Evolutionary conservation across 306 rosid genomes (phyloP).

Genomic region (Pterocarpus santalinus): DNA sequence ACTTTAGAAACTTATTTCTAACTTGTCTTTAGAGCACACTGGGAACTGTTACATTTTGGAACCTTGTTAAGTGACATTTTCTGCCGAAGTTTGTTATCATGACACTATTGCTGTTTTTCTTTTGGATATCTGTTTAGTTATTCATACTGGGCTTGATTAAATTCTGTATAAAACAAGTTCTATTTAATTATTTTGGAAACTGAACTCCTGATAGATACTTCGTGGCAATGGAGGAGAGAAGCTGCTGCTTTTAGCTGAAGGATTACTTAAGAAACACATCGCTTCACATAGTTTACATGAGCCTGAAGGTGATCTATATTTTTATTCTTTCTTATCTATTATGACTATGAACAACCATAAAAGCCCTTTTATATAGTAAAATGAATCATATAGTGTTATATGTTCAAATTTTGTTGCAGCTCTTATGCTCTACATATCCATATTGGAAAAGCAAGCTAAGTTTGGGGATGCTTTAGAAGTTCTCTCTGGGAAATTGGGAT

Average conservation of each 20-base stretch:
- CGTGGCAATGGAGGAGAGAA: constrained; percentile 89
- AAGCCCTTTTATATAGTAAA: constrained; percentile 25
- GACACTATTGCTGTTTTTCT: constrained; percentile 28
- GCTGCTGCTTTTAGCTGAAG: constrained; percentile 91
- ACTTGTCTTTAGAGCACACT: constrained; percentile 23
- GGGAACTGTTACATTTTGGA: neutral
- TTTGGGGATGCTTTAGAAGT: constrained; percentile 93
- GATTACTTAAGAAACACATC: constrained; percentile 92
- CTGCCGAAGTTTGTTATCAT: constrained; percentile 3
- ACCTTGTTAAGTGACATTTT: constrained; percentile 28
- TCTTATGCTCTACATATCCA: constrained; percentile 84
- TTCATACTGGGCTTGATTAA: constrained; percentile 22
- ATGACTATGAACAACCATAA: neutral
- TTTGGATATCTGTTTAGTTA: constrained; percentile 3
- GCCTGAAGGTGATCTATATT: constrained; percentile 78
- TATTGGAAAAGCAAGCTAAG: constrained; percentile 94
- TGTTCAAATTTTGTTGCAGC: constrained; percentile 64
- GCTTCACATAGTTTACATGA: constrained; percentile 91
- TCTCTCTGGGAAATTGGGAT: constrained; percentile 92
- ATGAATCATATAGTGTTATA: constrained; percentile 40
- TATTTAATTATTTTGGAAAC: constrained; percentile 45
- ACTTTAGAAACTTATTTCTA: constrained; percentile 9
- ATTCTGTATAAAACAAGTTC: constrained; percentile 1
- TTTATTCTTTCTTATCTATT: constrained; percentile 21
- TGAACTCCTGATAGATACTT: constrained; percentile 68